Conservation (phyloP, 352 stramenopile genomes). For the Phytophthora capsici region DNA sequence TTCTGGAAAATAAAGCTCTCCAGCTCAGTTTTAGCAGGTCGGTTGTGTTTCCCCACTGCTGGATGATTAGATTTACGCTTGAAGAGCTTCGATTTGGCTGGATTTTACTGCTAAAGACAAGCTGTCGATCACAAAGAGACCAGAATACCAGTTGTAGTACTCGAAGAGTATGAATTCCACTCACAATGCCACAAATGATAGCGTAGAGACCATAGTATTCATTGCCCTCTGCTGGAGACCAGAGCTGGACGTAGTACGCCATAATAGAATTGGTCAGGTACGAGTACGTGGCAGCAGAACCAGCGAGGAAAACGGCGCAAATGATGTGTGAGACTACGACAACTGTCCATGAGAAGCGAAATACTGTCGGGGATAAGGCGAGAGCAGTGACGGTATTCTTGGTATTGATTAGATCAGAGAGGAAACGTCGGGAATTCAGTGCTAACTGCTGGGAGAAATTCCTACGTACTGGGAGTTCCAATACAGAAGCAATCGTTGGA, state of each 20-base stretch:
- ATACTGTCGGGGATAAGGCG: background rate
- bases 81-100: background rate
- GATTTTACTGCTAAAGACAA: background rate
- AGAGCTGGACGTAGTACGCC: conserved; percentile 1
- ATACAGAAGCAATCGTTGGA: too few relatives aligned
- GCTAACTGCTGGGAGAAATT: too few relatives aligned
- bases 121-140: background rate
- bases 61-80: background rate
- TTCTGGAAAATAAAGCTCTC: background rate
- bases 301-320: background rate
- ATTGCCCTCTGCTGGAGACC: background rate
- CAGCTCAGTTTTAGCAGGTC: background rate
- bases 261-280: conserved; percentile 4
- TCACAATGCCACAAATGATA: background rate
- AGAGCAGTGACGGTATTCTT: background rate
- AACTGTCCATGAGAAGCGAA: background rate
- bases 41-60: too few relatives aligned
- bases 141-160: background rate
- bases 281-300: background rate
- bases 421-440: too few relatives aligned
- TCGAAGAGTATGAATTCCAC: background rate
- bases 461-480: too few relatives aligned
- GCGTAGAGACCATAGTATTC: background rate
- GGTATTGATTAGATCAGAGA: too few relatives aligned
- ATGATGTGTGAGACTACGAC: background rate